Evolutionary conservation across 176 grass and related monocot species (phyloP).

Genomic region (Rhynchospora breviuscula): DNA sequence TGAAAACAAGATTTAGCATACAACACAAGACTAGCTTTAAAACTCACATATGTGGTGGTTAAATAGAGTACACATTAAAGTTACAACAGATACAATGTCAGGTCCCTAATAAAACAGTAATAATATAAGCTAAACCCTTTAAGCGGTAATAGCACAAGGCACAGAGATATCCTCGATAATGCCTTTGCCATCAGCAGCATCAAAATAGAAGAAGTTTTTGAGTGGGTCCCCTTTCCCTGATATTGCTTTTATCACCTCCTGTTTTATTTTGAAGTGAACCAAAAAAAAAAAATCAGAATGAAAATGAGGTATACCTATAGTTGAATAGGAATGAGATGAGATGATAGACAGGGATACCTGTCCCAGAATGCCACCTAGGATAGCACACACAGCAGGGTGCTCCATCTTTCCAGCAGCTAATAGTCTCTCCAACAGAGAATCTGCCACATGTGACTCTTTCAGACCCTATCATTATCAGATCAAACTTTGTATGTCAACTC

Average conservation of each 20-base stretch:
- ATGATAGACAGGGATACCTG: conserved; percentile 44
- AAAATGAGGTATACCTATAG: not conserved
- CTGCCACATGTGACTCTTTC: conserved; percentile 60
- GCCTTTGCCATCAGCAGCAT: conserved; percentile 69
- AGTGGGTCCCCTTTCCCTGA: conserved; percentile 81
- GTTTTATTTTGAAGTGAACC: not conserved
- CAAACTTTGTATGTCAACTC: not conserved
- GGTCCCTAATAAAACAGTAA: not conserved
- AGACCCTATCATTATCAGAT: conserved; percentile 54
- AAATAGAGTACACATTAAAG: not conserved
- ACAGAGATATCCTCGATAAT: conserved; percentile 61
- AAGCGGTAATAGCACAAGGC: not conserved
- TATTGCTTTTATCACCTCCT: conserved; percentile 95
- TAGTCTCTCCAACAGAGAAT: conserved; percentile 54
- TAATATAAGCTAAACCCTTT: conserved; percentile 16
- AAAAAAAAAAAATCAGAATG: not conserved
- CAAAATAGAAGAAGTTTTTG: conserved; percentile 93
- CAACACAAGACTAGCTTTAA: not conserved
- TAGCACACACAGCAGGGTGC: conserved; percentile 80
- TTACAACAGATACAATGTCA: not conserved
- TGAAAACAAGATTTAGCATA: not conserved
- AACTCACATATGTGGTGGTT: not conserved
- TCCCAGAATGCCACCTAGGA: conserved; percentile 94
- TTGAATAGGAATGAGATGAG: not conserved
- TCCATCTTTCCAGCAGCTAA: conserved; percentile 64